Base-by-base conservation (phyloP, 2,329 filamentous ascomycete species). In the Trichoderma endophyticum region DNA sequence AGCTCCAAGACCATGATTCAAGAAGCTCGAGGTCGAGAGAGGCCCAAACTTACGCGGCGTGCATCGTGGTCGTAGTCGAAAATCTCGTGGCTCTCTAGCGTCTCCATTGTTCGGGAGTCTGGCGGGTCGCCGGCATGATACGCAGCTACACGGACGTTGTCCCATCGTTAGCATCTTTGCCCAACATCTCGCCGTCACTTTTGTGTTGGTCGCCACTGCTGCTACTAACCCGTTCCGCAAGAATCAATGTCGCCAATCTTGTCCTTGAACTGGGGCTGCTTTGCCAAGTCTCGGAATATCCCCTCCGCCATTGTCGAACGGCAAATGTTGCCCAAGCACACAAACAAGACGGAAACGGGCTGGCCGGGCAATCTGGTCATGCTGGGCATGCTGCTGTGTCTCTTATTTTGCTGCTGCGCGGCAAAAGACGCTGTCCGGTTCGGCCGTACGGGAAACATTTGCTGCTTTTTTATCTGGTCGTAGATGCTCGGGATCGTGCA, bases 291-390 rank as follows among this genome's bases (percentile, higher is more conserved):
- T 72, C 90, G 89, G 83, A 99, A 98, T 75, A 97, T 93, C 64
- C 93, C 96, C 85, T 98, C 95, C 60, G 95, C 94, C 96, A 99
- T 98, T 36, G 96, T 93, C 8, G 94, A 97, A 73, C 88, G 87
- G 80, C 94, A 99, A 79, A 98, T 98, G 82, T 99, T 99, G 81
- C 96, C 96, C 39, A 98, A 87, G 83, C 96, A 99, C 77, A 98
- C 95, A 80, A 98, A 98, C 67, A 98, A 89, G 48, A 98, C 92
- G 3, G 91, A 94, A 70, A 93, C 75, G 51, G 81, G 80, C 73
- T 83, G 48, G 64, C 59, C 82, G 11, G 82, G 57, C n/a, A 60
- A 24, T 21, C 57, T 60, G 9, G 57, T 60, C 57, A 60, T 60
- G 57, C 57, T 60, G 57, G 57, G 72, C 82, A 83, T 83, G 24